Conservation (phyloP, 371 early-diverging fungal species). For the Mycotypha africana region DNA sequence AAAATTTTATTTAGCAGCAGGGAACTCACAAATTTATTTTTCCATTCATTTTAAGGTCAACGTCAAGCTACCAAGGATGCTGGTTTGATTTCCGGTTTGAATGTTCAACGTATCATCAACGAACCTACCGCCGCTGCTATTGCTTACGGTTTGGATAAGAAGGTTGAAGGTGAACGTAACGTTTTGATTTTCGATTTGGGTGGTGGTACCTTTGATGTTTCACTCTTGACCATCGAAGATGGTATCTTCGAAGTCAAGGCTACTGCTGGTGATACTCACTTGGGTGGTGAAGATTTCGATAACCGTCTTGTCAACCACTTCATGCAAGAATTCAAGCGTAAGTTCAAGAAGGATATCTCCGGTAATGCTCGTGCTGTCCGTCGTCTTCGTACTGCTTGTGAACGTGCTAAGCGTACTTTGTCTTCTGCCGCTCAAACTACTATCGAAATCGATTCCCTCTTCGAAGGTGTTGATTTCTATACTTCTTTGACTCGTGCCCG, state of each 20-base stretch:
- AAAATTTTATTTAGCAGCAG: not conserved
- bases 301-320: slow-evolving; percentile 80
- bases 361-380: slow-evolving; percentile 87
- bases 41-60: slow-evolving; percentile 60
- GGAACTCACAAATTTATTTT: slow-evolving; percentile 10
- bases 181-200: slow-evolving; percentile 95
- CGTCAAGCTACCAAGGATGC: slow-evolving; percentile 87
- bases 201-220: slow-evolving; percentile 97
- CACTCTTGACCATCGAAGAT: slow-evolving; percentile 85
- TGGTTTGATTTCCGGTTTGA: slow-evolving; percentile 75
- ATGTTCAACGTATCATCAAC: slow-evolving; percentile 87
- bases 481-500: slow-evolving; percentile 86
- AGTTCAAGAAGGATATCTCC: slow-evolving; percentile 75
- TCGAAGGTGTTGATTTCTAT: slow-evolving; percentile 86
- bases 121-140: slow-evolving; percentile 97
- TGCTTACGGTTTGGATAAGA: slow-evolving; percentile 89
- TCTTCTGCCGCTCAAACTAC: slow-evolving; percentile 82
- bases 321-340: slow-evolving; percentile 84
- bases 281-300: slow-evolving; percentile 99
- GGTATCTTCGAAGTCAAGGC: slow-evolving; percentile 94
- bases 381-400: slow-evolving; percentile 93
- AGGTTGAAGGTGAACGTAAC: slow-evolving; percentile 72
- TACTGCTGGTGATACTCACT: slow-evolving; percentile 95
- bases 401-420: slow-evolving; percentile 96
- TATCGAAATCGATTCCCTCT: slow-evolving; percentile 90